Evolutionary conservation across 2,329 filamentous ascomycete species (phyloP).

Genomic region (Verticillium nonalfalfae): DNA sequence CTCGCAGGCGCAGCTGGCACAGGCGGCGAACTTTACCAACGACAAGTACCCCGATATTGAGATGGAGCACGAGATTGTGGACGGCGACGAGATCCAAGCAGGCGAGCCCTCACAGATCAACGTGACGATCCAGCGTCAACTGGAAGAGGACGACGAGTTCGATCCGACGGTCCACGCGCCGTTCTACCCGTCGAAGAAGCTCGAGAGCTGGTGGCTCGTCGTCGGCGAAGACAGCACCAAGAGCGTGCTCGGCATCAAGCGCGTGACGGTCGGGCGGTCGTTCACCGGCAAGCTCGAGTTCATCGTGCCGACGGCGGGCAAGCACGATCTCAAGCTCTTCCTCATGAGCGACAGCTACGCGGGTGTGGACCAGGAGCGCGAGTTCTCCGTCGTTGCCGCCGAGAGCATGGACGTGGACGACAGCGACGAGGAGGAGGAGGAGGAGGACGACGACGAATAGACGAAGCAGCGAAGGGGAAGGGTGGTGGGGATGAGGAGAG

Average conservation of each 20-base stretch:
- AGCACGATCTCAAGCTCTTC: slow-evolving; percentile 84
- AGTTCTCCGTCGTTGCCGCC: slow-evolving; percentile 76
- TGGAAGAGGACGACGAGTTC: slow-evolving; percentile 61
- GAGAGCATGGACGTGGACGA: slow-evolving; percentile 96
- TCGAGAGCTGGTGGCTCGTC: slow-evolving; percentile 98
- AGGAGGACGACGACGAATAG: slow-evolving; percentile 57
- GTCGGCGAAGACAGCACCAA: slow-evolving; percentile 89
- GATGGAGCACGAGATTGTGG: slow-evolving; percentile 79
- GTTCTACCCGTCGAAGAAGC: slow-evolving; percentile 87
- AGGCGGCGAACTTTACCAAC: slow-evolving; percentile 94
- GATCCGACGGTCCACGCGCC: slow-evolving; percentile 88
- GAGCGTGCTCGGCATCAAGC: slow-evolving; percentile 86
- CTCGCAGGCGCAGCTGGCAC: slow-evolving; percentile 71
- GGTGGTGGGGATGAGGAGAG: too few relatives aligned
- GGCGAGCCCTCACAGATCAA: slow-evolving; percentile 77
- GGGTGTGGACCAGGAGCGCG: slow-evolving; percentile 91
- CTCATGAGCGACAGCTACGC: slow-evolving; percentile 97
- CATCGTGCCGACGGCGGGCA: slow-evolving; percentile 75
- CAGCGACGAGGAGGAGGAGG: slow-evolving; percentile 74
- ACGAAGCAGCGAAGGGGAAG: not conserved
- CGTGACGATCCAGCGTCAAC: slow-evolving; percentile 77
- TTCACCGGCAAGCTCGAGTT: slow-evolving; percentile 80
- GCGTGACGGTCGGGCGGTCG: slow-evolving; percentile 77
- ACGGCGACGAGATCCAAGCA: slow-evolving; percentile 71
- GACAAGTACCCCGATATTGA: slow-evolving; percentile 94